Evolutionary conservation across 2,329 filamentous ascomycete species (phyloP), one percentile per base, ranked within the genome.

Genomic region (Neofusicoccum ribis): DNA sequence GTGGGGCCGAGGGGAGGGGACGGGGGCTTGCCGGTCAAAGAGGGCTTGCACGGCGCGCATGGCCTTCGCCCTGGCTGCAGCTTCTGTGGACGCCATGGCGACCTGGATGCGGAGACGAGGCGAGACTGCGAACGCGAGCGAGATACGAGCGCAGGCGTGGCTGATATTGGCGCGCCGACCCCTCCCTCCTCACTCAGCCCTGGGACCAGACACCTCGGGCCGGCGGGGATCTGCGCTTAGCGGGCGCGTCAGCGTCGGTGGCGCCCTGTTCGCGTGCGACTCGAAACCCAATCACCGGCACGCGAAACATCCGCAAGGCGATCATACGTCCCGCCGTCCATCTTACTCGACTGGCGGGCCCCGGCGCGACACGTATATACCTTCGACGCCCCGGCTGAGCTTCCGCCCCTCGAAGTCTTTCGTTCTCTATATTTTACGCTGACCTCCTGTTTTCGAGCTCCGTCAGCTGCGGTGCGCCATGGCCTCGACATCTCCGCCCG

Each of bases 11-110:
- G 51, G 39, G 6, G 15, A 15, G 34, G 14, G 37, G 3, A 59
- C 1, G 31, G 20, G 27, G 12, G 47, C 51, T 17, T 62, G 68
- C 67, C 72, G 69, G 41, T 77, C 75, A 63, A 78, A 77, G 68
- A 76, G 72, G 54, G 76, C 76, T 46, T 73, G 70, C 6, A 78
- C 76, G 8, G 76, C 76, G 17, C 69, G 69, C 67, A 76, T 77
- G 65, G 76, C 76, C 64, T 76, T 77, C 27, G 66, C 65, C 64
- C 72, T 70, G 66, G 69, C 72, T 56, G 68, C 72, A 54, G 50
- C 47, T 11, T 70, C 69, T 5, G 51, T 41, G 4, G 68, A n/a
- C 36, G 66, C 68, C 74, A 75, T 77, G 23, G 23, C 23, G 23
- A 23, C 23, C 23, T 23, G 23, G 23, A 3, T 23, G 23, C 23